phyloP scores from a whole-genome alignment of 2,329 filamentous ascomycete genomes.

The Byssothecium circinans region DNA sequence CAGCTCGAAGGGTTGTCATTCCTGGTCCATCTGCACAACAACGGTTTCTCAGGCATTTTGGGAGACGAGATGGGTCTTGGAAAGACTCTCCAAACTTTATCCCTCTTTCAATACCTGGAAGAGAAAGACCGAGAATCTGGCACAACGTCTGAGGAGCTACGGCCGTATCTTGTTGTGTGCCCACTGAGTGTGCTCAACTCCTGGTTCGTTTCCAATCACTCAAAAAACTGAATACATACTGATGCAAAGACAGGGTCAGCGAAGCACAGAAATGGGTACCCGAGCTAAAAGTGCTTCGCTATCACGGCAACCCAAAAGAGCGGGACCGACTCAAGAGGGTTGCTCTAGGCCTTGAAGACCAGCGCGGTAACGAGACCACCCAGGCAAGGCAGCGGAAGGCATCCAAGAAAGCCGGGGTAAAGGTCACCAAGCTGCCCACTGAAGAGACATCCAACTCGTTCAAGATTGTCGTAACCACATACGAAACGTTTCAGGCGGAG shows the following conservation, averaged over 20 bases:
- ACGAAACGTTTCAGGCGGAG: constrained; percentile 99
- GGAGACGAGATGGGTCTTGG: constrained; percentile 99
- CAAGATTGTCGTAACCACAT: constrained; percentile 82
- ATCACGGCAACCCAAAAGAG: constrained; percentile 85
- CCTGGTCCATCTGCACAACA: constrained; percentile 99
- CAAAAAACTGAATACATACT: too few species aligned
- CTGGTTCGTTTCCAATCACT: constrained; percentile 56
- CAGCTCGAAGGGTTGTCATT: constrained; percentile 96
- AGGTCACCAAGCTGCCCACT: constrained; percentile 31
- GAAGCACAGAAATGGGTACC: constrained; percentile 99
- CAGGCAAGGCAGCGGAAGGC: constrained; percentile 89
- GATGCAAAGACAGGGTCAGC: constrained; percentile 56
- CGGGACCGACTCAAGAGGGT: constrained; percentile 71
- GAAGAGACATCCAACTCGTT: constrained; percentile 29
- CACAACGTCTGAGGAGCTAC: constrained; percentile 62
- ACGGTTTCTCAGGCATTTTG: constrained; percentile 97
- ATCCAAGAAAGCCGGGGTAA: constrained; percentile 71
- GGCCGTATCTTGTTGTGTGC: constrained; percentile 94
- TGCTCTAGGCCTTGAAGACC: constrained; percentile 50
- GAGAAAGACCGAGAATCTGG: constrained; percentile 70
- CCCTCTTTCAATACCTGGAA: constrained; percentile 92
- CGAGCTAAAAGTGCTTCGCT: constrained; percentile 79
- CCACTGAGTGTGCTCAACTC: constrained; percentile 95
- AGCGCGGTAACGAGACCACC: constrained; percentile 54
- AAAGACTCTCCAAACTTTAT: constrained; percentile 98